Evolutionary conservation across 495 filamentous ascomycete genomes (phyloP).

Genomic region (Sordaria brevicollis): DNA sequence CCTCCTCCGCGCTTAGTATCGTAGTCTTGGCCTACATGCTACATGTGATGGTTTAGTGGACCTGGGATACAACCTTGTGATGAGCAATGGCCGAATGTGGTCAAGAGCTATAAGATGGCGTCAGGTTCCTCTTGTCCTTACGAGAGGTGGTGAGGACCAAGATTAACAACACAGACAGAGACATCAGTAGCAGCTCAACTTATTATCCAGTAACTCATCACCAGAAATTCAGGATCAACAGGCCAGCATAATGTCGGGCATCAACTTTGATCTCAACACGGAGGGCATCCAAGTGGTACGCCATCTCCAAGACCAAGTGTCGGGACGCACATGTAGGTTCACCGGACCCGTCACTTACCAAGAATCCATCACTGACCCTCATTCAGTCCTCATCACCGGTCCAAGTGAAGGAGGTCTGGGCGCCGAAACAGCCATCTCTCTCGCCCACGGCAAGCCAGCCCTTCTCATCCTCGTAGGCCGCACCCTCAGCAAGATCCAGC

Average conservation of each 20-base stretch:
- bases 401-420: conserved; percentile 38
- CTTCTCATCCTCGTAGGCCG: conserved; percentile 34
- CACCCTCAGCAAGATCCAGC: conserved; percentile 26
- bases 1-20: background rate
- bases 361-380: background rate
- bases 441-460: conserved; percentile 32
- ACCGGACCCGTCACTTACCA: background rate
- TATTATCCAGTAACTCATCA: background rate
- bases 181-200: background rate
- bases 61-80: background rate
- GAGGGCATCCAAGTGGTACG: conserved; percentile 25
- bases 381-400: conserved; percentile 39
- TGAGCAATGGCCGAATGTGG: background rate
- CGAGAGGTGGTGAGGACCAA: background rate
- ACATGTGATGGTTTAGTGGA: no score
- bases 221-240: background rate
- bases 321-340: conserved; percentile 27
- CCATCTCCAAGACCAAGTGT: conserved; percentile 27
- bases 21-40: background rate
- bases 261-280: conserved; percentile 11
- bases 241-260: background rate
- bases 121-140: background rate
- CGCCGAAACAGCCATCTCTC: conserved; percentile 31
- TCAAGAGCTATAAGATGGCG: background rate
- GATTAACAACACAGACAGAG: background rate